Base-by-base conservation (phyloP, 148 eudicot species). In the Camellia sinensis region DNA sequence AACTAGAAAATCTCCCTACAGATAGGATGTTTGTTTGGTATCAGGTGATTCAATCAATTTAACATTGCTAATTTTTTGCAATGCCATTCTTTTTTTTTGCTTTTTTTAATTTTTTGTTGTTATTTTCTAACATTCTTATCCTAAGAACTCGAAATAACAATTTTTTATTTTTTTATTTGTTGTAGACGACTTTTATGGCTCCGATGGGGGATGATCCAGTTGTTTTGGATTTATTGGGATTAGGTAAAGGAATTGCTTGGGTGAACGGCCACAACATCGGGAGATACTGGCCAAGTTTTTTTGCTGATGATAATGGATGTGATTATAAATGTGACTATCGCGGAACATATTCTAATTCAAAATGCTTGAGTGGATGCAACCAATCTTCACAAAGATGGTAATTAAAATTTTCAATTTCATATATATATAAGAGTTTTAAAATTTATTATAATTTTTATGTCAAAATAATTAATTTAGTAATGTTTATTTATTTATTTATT, bases 211-310 rank as follows among this genome's bases (percentile, higher is more conserved):
- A 79, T 2, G 87, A 87, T 43, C 90, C 86, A 3, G 84, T 87
- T 15, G 90, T 76, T 7, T 59, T 85, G 5, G 90, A 87, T 62
- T 80, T 87, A 13, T 21, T 72, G 7, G 87, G 86, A 3, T 67
- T 87, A 84, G 86, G 82, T 1, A 87, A 82, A 67, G 89, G 89
- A 14, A 79, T 54, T 2, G 89, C 83, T 9, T 87, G 86, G 86
- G 86, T 87, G 48, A 87, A 87, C 62, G 87, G 89, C 3, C 44
- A 75, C 3, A 82, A 80, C 74, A 74, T 87, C 12, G 89, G 89
- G 0, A 81, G 89, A 40, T 83, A 80, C 74, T 87, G 89, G 89
- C 84, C 81, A 3, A 73, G 76, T 44, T 74, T 14, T 54, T 19
- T 21, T 21, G 78, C 84, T 9, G 15, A 40, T n/a, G 22, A 11